Evolutionary conservation across 2,329 filamentous ascomycete species (phyloP).

Genomic region (Helotiales sp.): DNA sequence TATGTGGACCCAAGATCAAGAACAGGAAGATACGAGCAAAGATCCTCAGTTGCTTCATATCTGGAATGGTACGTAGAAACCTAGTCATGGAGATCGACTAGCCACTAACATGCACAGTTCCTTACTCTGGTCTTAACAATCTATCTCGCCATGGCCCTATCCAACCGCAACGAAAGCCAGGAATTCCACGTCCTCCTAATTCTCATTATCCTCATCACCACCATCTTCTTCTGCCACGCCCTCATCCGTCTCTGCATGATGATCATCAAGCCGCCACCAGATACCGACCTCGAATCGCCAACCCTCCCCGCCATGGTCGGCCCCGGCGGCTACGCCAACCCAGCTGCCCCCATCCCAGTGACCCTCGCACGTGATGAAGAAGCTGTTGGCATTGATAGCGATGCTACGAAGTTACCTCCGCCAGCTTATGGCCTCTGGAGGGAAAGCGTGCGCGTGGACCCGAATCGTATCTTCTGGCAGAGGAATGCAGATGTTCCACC

Average conservation of each 20-base stretch:
- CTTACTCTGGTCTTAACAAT: slow-evolving; percentile 38
- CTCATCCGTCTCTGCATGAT: slow-evolving; percentile 75
- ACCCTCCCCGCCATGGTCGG: slow-evolving; percentile 55
- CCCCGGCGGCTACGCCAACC: slow-evolving; percentile 70
- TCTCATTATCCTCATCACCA: slow-evolving; percentile 73
- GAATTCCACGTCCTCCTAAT: slow-evolving; percentile 83
- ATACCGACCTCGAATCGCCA: slow-evolving; percentile 43
- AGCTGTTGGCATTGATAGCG: slow-evolving; percentile 59
- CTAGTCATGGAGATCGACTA: neutral
- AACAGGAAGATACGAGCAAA: slow-evolving; percentile 59
- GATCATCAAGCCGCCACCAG: slow-evolving; percentile 50
- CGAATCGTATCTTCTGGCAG: slow-evolving; percentile 81
- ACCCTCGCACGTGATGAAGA: slow-evolving; percentile 78
- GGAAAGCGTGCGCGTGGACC: slow-evolving; percentile 81
- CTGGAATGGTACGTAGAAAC: slow-evolving; percentile 50
- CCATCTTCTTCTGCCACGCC: slow-evolving; percentile 81
- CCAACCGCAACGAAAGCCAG: slow-evolving; percentile 64
- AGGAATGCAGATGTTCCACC: slow-evolving; percentile 55
- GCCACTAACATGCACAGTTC: slow-evolving; percentile 32
- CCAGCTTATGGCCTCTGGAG: slow-evolving; percentile 88
- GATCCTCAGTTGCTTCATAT: slow-evolving; percentile 66
- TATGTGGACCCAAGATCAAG: slow-evolving; percentile 56
- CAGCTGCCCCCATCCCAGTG: slow-evolving; percentile 75
- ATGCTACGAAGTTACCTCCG: slow-evolving; percentile 65
- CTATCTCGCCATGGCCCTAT: slow-evolving; percentile 72